Evolutionary conservation across 1,284 basidiomycete genomes (phyloP).

Genomic region (Phellinidium pouzarii): DNA sequence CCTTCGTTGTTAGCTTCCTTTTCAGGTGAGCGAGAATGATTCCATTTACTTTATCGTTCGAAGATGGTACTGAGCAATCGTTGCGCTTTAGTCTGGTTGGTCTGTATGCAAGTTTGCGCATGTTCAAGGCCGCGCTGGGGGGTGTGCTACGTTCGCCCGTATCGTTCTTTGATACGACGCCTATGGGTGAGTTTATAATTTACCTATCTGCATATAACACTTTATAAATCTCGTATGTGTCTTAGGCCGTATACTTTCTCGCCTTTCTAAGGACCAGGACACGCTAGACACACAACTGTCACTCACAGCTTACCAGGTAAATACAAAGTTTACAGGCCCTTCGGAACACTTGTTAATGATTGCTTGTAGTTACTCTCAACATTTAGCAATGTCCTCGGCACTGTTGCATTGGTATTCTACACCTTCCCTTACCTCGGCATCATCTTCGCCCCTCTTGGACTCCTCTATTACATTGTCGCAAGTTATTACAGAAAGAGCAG

Average conservation of each 20-base stretch:
- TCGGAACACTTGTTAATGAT: background rate
- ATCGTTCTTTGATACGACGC: conserved; percentile 80
- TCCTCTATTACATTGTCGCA: conserved; percentile 44
- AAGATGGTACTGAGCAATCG: conserved; percentile 2
- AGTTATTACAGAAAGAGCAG: conserved; percentile 50
- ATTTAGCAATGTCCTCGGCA: conserved; percentile 45
- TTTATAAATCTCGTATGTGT: conserved; percentile 25
- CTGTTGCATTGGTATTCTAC: conserved; percentile 54
- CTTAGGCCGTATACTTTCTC: conserved; percentile 48
- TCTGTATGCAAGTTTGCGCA: conserved; percentile 48
- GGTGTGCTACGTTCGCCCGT: conserved; percentile 62
- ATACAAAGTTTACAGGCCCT: conserved; percentile 16
- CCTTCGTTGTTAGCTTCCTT: conserved; percentile 47
- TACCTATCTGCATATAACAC: conserved; percentile 20
- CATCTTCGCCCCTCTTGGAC: conserved; percentile 45
- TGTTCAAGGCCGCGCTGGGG: conserved; percentile 53
- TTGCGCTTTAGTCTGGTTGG: conserved; percentile 42
- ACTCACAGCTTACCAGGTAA: conserved; percentile 31
- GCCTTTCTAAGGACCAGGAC: conserved; percentile 61
- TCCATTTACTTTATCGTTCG: background rate
- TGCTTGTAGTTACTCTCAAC: conserved; percentile 38
- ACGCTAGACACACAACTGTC: conserved; percentile 47
- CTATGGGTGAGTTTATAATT: conserved; percentile 44
- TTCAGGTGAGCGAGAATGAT: conserved; percentile 37
- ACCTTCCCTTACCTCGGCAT: conserved; percentile 58